Evolutionary conservation across 805 yeast species (phyloP).

Genomic region (Saccharomycopsis babjevae): DNA sequence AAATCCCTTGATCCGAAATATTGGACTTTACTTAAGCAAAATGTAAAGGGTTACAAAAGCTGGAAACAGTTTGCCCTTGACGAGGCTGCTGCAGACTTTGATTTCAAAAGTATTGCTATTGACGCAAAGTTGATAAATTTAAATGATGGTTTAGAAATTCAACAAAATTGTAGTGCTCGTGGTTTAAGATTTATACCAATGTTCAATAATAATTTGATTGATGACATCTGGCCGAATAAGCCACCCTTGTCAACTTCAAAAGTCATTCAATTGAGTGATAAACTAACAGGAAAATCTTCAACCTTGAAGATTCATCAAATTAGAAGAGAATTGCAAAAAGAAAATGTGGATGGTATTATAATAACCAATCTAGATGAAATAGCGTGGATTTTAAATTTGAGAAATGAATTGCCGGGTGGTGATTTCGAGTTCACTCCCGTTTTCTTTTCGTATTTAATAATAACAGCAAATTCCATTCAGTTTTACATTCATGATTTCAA

Average conservation of each 20-base stretch:
- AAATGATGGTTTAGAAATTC: slow-evolving; percentile 25
- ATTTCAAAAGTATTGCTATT: slow-evolving; percentile 35
- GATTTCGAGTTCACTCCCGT: slow-evolving; percentile 84
- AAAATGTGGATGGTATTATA: slow-evolving; percentile 25
- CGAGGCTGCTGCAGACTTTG: background rate
- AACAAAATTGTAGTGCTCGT: slow-evolving; percentile 21
- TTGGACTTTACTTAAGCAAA: slow-evolving; percentile 47
- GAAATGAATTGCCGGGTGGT: slow-evolving; percentile 40
- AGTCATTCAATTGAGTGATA: slow-evolving; percentile 39
- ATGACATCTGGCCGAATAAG: slow-evolving; percentile 63
- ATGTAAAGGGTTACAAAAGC: slow-evolving; percentile 37
- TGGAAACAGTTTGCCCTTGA: slow-evolving; percentile 54
- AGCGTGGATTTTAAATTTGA: slow-evolving; percentile 81
- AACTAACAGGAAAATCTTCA: slow-evolving; percentile 58
- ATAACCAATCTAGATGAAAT: slow-evolving; percentile 74
- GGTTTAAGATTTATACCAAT: slow-evolving; percentile 39
- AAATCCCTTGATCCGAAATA: slow-evolving; percentile 46
- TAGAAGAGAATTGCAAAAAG: slow-evolving; percentile 27
- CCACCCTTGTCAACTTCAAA: slow-evolving; percentile 48
- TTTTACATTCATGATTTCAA: slow-evolving; percentile 13
- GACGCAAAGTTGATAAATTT: slow-evolving; percentile 70
- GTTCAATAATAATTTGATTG: slow-evolving; percentile 54
- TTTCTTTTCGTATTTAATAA: slow-evolving; percentile 57
- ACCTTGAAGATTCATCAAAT: slow-evolving; percentile 46
- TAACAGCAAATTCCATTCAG: slow-evolving; percentile 17